Evolutionary conservation across 2,329 filamentous ascomycete species (phyloP), one percentile per base, ranked within the genome.

Genomic region (Cryphonectria naterciae): DNA sequence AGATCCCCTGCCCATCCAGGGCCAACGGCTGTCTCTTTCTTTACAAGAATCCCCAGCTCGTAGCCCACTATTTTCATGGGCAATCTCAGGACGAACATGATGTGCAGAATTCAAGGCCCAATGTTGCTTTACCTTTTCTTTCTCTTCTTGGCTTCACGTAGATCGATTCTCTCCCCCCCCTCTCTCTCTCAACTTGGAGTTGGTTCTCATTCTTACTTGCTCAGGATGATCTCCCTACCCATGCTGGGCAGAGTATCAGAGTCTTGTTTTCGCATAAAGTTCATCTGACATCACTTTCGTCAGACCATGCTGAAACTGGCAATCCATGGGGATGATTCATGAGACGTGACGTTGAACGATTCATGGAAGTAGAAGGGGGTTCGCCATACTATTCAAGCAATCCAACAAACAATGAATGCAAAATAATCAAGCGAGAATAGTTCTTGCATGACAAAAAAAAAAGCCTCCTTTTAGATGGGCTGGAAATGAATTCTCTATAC

Each of bases 251-350:
- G 58, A 2, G 58, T 52, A 28, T 65, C 62, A 61, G 61, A 63
- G 3, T n/a, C n/a, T n/a, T n/a, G 1, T 63, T 64, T 66, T 37
- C 54, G 52, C 62, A 61, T 61, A 49, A 67, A 19, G n/a, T 32
- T 52, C 68, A 69, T 69, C 62, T 63, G 68, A 69, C 35, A 69
- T 39, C 49, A 35, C 65, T 32, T 39, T 69, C 52, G 68, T 69
- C 68, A 32, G 68, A 69, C 62, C 68, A 69, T 52, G 68, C 61
- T 28, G 61, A 22, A 39, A 25, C 25, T 32, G 62, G 52, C 49
- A 25, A 32, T 35, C 22, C 32, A 32, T 56, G 19, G 52, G 62
- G 62, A 69, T 22, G 58, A 49, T 69, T 66, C 52, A 22, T 65
- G 61, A 69, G 65, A 49, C 60, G 37, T 17, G 37, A 41, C 52